Percentiles rank a stretch among this genome's conserved stretches.
Conservation (phyloP, 306 rosid species). For the Cicer cuneatum region DNA sequence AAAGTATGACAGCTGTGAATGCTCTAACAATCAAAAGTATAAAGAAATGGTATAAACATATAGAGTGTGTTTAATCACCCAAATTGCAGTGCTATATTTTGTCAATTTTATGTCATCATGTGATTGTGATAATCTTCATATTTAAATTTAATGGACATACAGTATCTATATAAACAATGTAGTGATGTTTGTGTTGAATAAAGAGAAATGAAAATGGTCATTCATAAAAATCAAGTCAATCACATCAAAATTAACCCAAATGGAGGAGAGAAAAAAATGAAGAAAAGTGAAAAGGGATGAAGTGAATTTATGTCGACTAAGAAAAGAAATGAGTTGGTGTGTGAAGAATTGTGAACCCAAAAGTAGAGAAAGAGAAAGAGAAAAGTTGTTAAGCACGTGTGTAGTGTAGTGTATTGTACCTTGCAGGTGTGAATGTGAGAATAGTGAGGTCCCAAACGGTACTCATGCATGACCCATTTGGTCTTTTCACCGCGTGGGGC, state of each 20-base stretch:
- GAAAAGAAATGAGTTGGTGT: not conserved
- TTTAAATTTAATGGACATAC: no score
- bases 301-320: not conserved
- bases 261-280: not conserved
- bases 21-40: no score
- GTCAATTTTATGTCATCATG: no score
- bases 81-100: no score
- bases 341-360: conserved; percentile 36
- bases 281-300: conserved; percentile 27
- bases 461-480: conserved; percentile 95
- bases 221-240: not conserved
- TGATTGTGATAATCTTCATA: no score
- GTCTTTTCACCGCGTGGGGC: conserved; percentile 86
- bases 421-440: conserved; percentile 34
- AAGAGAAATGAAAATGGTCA: no score
- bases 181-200: no score
- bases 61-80: no score
- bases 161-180: no score
- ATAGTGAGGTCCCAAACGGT: conserved; percentile 63
- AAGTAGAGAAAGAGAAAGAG: conserved; percentile 13
- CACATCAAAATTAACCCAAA: conserved; percentile 35
- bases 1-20: no score
- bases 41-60: no score
- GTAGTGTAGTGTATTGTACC: conserved; percentile 42
- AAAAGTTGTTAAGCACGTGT: conserved; percentile 42